A percentile compares a stretch with the other conserved stretches of the same genome.
Conservation (phyloP, 306 rosid genomes). For the Cucurbita argyrosperma region DNA sequence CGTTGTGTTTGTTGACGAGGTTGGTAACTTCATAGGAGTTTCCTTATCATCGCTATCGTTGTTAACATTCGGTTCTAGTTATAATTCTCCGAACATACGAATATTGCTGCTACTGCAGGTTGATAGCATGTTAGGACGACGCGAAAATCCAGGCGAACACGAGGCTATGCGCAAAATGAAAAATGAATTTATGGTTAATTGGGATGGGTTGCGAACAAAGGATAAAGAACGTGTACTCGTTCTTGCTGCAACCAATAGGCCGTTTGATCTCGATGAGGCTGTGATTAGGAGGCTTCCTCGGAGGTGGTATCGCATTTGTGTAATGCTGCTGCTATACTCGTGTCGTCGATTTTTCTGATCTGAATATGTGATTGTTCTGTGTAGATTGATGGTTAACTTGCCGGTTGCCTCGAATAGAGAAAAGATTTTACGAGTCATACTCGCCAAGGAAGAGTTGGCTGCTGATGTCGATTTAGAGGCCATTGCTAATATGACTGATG, state of each 20-base stretch:
- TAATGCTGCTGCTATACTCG: neutral
- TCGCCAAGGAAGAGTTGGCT: constrained; percentile 77
- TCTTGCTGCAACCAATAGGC: constrained; percentile 95
- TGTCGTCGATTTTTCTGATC: neutral
- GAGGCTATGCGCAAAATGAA: constrained; percentile 98
- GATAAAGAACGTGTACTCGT: constrained; percentile 88
- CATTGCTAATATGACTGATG: constrained; percentile 75
- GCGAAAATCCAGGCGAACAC: constrained; percentile 91
- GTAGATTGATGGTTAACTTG: constrained; percentile 88
- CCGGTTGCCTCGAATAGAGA: constrained; percentile 77
- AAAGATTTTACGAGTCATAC: constrained; percentile 61
- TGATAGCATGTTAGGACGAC: constrained; percentile 95
- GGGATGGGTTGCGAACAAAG: constrained; percentile 97
- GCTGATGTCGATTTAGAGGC: constrained; percentile 68
- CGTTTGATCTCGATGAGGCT: constrained; percentile 96
- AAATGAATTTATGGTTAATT: constrained; percentile 94
- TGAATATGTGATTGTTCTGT: neutral
- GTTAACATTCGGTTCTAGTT: neutral
- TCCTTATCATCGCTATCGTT: neutral
- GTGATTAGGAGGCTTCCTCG: constrained; percentile 97
- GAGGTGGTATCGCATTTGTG: constrained; percentile 27
- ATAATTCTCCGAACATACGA: neutral
- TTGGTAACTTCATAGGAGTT: constrained; percentile 15
- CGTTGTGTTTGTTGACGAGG: constrained; percentile 96
- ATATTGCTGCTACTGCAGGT: constrained; percentile 38